Evolutionary conservation across 2,329 filamentous ascomycete species (phyloP), one percentile per base, ranked within the genome.

Genomic region (Colletotrichum shisoi): DNA sequence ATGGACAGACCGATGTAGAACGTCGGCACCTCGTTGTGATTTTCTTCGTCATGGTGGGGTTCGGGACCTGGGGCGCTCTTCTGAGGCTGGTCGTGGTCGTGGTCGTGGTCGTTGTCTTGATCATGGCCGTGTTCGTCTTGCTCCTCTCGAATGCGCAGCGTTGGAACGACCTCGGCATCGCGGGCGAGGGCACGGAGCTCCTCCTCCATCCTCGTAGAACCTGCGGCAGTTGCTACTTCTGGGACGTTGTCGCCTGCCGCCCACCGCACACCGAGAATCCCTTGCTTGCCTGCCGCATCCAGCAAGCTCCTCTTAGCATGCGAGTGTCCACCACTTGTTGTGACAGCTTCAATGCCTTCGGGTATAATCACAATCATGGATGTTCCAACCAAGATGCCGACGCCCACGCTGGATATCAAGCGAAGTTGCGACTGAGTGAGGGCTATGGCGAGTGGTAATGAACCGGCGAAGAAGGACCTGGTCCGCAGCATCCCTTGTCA

Each of bases 341-440:
- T 92, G 64, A 97, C 85, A 3, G 95, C 94, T 76, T 97, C 94
- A 67, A 98, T 90, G 44, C 95, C 95, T 78, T 99, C 95, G 0
- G 95, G 95, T 73, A 99, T 97, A 75, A 99, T 98, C 39, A 99
- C 93, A 71, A 98, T 94, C 71, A 99, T 85, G 1, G 94, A 94
- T 34, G 95, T 98, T 42, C 95, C 95, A 17, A 99, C 94, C 9
- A 99, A 83, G 58, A 99, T 91, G 51, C 95, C 95, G 78, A 97
- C 93, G 60, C 95, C 95, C 76, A 98, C 87, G 64, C 93, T 94
- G 24, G 94, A 96, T 76, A 98, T 91, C 57, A 97, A 82, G 75
- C 94, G 90, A 64, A 98, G 82, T 78, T 97, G 93, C 49, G 93
- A 92, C 68, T 91, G 89, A 37, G 94, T 94, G 31, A 99, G 85